Base-by-base conservation (phyloP, 306 rosid genomes). In the Dalbergia cochinchinensis region DNA sequence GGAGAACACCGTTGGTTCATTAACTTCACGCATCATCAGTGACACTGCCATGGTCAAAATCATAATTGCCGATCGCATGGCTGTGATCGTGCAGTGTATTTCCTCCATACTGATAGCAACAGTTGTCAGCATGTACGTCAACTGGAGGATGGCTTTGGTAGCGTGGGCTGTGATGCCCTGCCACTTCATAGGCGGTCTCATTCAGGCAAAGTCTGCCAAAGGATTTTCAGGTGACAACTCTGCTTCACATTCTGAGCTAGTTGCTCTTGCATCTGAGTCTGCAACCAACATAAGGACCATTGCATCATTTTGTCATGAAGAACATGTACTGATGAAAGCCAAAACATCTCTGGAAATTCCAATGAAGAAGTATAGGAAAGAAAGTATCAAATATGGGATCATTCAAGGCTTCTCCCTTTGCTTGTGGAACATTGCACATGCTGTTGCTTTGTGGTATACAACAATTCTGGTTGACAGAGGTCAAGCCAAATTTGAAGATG, bases 111-210 rank as follows among this genome's bases (percentile, higher is more conserved):
- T 94, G 76, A 92, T 92, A 73, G 98, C 98, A 86, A 92, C 98
- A 47, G 41, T 67, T 34, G 96, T 92, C 57, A 94, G 98, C 84
- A 87, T 92, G 93, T 0, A 0, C 11, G 94, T 88, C 50, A 83
- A 87, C 86, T 94, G 97, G 98, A 90, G 98, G 90, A 92, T 94
- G 98, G 83, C 77, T 22, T 83, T 94, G 83, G 97, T 94, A 71
- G 90, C 98, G 62, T 94, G 98, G 97, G 97, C 97, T 26, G 98
- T 94, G 41, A 94, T 92, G 97, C 98, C 98, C 57, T 94, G 97
- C 87, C 98, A 94, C 87, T 91, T 94, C 88, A 94, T 94, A 78
- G 98, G 97, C 22, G 97, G 98, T 71, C 86, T 94, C 64, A 85
- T 94, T 71, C 98, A 94, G 85, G 97, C 93, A 72, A 94, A 88